Conservation (phyloP, 164 flowering plant genomes). For the Piper longum region DNA sequence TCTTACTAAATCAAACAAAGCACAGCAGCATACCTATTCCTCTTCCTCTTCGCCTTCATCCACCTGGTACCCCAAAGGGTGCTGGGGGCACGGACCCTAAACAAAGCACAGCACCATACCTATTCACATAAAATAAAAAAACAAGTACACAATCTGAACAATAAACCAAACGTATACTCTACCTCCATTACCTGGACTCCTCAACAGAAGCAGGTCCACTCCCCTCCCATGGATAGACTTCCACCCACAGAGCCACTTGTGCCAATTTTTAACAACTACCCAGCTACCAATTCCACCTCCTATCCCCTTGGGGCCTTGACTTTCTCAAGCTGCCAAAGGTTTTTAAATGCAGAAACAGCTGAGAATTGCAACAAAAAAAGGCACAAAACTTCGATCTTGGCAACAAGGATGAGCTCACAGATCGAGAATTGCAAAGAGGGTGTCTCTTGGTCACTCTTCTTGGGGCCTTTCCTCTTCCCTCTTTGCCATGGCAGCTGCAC, state of each 20-base stretch:
- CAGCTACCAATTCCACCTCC: background rate
- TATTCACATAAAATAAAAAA: too few species aligned
- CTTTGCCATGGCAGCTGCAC: background rate
- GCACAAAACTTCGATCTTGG: conserved; percentile 23
- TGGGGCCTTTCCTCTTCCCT: conserved; percentile 1
- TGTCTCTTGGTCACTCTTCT: background rate
- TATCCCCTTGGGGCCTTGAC: background rate
- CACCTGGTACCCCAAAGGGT: too few species aligned
- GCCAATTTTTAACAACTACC: background rate
- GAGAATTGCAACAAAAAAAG: background rate
- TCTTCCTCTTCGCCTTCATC: too few species aligned
- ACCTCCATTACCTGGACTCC: too few species aligned
- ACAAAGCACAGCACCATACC: too few species aligned
- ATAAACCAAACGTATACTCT: too few species aligned
- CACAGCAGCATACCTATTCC: too few species aligned
- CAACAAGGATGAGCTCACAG: conserved; percentile 22
- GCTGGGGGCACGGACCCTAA: too few species aligned
- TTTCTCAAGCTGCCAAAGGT: too few species aligned
- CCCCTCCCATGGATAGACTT: background rate
- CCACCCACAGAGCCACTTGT: background rate
- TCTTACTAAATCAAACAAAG: too few species aligned
- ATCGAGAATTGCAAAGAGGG: conserved; percentile 12
- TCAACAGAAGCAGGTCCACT: background rate
- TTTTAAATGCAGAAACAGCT: background rate
- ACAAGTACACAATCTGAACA: too few species aligned